Evolutionary conservation across 2,329 filamentous ascomycete genomes (phyloP).

Genomic region (Diaporthe humulicola): DNA sequence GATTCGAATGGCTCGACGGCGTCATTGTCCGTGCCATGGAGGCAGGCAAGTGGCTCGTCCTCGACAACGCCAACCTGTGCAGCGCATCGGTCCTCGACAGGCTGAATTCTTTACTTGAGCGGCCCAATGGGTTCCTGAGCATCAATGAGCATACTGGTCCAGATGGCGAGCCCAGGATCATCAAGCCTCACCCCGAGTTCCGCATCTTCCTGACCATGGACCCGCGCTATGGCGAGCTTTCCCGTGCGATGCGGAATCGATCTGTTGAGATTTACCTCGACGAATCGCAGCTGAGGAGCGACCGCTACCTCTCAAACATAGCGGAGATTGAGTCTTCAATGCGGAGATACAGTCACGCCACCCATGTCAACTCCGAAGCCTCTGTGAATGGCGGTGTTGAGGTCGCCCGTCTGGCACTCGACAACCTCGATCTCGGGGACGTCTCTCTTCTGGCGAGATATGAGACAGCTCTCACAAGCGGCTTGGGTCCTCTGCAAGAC

Average conservation of each 20-base stretch:
- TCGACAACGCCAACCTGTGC: constrained; percentile 98
- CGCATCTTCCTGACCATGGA: constrained; percentile 95
- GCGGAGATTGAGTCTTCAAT: constrained; percentile 63
- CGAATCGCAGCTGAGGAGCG: constrained; percentile 51
- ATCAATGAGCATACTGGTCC: constrained; percentile 93
- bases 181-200: constrained; percentile 88
- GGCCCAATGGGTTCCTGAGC: constrained; percentile 84
- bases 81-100: constrained; percentile 94
- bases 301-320: constrained; percentile 55
- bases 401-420: constrained; percentile 56
- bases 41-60: constrained; percentile 89
- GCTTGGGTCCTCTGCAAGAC: constrained; percentile 32
- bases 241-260: constrained; percentile 95
- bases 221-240: constrained; percentile 91
- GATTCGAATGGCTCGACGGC: constrained; percentile 97
- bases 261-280: constrained; percentile 89
- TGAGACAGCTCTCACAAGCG: constrained; percentile 19
- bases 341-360: constrained; percentile 54
- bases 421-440: constrained; percentile 63
- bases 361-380: constrained; percentile 42
- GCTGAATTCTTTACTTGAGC: constrained; percentile 91
- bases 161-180: constrained; percentile 83
- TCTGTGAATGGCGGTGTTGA: constrained; percentile 47
- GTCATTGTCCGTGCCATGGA: constrained; percentile 89
- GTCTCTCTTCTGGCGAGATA: constrained; percentile 43